These are phyloP conservation scores for Suillus subalutaceus DNA, from an alignment of 768 basidiomycete genomes.

Conservation along the genomic window DNA sequence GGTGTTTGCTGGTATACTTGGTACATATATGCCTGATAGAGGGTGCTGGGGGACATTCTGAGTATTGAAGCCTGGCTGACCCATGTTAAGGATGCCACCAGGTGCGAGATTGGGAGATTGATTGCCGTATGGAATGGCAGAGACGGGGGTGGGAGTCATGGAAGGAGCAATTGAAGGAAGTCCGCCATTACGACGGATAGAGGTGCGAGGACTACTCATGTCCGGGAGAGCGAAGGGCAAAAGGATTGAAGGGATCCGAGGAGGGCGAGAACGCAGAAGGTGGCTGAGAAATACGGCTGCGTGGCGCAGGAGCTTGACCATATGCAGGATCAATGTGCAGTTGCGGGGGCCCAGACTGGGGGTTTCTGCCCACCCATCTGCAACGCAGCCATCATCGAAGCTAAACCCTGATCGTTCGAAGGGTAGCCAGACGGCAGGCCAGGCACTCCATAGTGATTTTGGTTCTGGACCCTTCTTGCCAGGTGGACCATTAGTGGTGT, in stretches of 20 bases:
- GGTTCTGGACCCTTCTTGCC: constrained; percentile 59
- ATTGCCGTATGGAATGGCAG: constrained; percentile 52
- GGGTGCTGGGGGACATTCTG: constrained; percentile 66
- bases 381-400: constrained; percentile 91
- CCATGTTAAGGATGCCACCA: constrained; percentile 62
- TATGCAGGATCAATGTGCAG: constrained; percentile 72
- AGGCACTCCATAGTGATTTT: constrained; percentile 65
- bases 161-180: constrained; percentile 33
- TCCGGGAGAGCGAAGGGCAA: constrained; percentile 54
- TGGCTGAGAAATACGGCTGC: constrained; percentile 48
- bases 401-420: constrained; percentile 80
- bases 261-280: constrained; percentile 52
- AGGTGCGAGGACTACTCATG: constrained; percentile 48
- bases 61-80: constrained; percentile 63
- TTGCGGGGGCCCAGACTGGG: constrained; percentile 76
- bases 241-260: constrained; percentile 61
- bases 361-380: constrained; percentile 90
- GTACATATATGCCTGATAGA: constrained; percentile 85
- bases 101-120: constrained; percentile 64
- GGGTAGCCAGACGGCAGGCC: constrained; percentile 81
- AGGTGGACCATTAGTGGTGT: constrained; percentile 60
- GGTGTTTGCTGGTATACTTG: constrained; percentile 80
- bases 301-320: constrained; percentile 46
- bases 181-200: constrained; percentile 51
- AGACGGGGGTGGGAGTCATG: constrained; percentile 30